phyloP scores from a whole-genome alignment of 2,329 filamentous ascomycete genomes.

The Didymella sp. region DNA sequence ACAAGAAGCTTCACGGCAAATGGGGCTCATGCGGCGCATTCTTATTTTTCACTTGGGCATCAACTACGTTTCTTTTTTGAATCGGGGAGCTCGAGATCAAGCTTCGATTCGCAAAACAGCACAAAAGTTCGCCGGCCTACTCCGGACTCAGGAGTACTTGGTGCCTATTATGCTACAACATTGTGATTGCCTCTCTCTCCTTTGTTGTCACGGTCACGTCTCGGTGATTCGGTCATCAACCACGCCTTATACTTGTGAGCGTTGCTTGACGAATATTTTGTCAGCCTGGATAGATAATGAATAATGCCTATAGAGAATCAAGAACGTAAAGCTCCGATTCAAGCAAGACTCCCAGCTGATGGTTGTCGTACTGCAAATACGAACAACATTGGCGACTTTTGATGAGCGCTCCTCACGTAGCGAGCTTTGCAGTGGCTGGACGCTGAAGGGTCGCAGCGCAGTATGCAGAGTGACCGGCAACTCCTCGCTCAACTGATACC shows the following conservation, averaged over 20 bases:
- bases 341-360: neutral
- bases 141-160: too few species aligned
- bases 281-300: neutral
- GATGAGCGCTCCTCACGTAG: neutral
- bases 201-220: neutral
- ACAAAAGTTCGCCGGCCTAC: neutral
- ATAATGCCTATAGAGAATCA: slow-evolving; percentile 3
- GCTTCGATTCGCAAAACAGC: neutral
- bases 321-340: neutral
- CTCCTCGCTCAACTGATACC: neutral
- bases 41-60: neutral
- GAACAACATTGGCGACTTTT: neutral
- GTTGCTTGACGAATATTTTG: neutral
- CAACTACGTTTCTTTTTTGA: neutral
- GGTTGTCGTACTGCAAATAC: slow-evolving; percentile 6
- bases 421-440: neutral
- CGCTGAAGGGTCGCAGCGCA: neutral
- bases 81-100: neutral
- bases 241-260: neutral
- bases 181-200: neutral
- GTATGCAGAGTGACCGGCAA: neutral
- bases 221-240: neutral
- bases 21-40: neutral
- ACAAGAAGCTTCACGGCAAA: slow-evolving; percentile 3
- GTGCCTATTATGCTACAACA: neutral